These are phyloP conservation scores for Torrubiella hemipterigena DNA, from an alignment of 2,329 filamentous ascomycete genomes.

Conservation along the genomic window DNA sequence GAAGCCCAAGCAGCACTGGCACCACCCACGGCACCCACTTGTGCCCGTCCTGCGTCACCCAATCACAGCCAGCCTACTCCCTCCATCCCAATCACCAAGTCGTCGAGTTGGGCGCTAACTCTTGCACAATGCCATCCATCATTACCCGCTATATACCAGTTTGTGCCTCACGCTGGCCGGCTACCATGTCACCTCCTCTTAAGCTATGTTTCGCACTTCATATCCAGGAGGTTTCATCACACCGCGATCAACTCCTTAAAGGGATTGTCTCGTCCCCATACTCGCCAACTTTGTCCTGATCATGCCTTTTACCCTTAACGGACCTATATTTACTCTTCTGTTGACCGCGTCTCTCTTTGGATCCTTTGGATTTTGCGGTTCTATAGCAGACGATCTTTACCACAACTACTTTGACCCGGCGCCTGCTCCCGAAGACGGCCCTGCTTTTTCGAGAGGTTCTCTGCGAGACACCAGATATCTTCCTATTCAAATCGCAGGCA, in stretches of 20 bases:
- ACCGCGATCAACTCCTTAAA: conserved; percentile 18
- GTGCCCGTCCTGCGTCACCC: too few species aligned
- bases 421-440: conserved; percentile 47
- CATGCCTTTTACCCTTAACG: conserved; percentile 25
- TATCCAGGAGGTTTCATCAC: conserved; percentile 30
- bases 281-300: conserved; percentile 19
- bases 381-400: conserved; percentile 6
- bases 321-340: conserved; percentile 15
- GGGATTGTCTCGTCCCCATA: conserved; percentile 13
- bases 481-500: conserved; percentile 71
- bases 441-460: conserved; percentile 45
- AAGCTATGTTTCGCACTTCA: conserved; percentile 36
- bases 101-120: too few species aligned
- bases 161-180: conserved; percentile 28
- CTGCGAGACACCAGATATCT: conserved; percentile 52
- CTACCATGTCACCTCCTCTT: conserved; percentile 33
- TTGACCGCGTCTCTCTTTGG: conserved; percentile 11
- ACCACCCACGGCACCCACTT: too few species aligned
- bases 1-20: too few species aligned
- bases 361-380: too few species aligned
- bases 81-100: conserved; percentile 18
- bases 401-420: conserved; percentile 25
- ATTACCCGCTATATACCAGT: conserved; percentile 48
- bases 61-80: conserved; percentile 15
- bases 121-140: conserved; percentile 32